Base-by-base conservation (phyloP, 768 basidiomycete genomes). In the Tulasnella sp. region DNA sequence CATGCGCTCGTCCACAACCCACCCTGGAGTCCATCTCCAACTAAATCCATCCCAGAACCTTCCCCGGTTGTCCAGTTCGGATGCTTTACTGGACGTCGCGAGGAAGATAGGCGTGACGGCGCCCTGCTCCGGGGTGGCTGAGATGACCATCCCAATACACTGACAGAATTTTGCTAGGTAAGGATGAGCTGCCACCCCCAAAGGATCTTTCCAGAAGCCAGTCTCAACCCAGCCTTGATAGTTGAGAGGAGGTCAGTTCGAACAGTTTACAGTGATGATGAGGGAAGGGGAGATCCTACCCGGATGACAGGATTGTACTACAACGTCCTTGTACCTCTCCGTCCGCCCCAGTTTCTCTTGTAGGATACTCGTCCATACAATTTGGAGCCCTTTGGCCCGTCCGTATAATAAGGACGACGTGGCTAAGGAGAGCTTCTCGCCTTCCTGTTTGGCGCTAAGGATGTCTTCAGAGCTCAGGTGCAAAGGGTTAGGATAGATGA, bases 51-150 rank as follows among this genome's bases (percentile, higher is more conserved):
- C 56, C 56, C 56, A 59, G 25, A 50, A 59, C 22, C 38, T 41
- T 21, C 56, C 56, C 17, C 41, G 27, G 21, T n/a, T 49, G 2
- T 41, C 27, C 31, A 22, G 49, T 29, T 59, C 27, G 3, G 24
- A 43, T 2, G 46, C 30, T 19, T 29, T 49, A 19, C 24, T 17
- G 24, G 56, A 59, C 19, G 49, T 34, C 11, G 56, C 49, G 46
- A 59, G 56, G 25, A 59, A 59, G 29, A 59, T 31, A 12, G 42
- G 17, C 11, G 56, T 59, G 17, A 34, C 24, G 22, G 56, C 56
- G 25, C 46, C 56, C 12, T 55, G 29, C 10, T 29, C 49, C 12
- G 56, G 27, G n/a, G 27, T 49, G 15, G 48, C 21, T 2, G 44
- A 43, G 12, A 59, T 59, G 10, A 12, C 27, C 8, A 12, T 19